Percentiles rank a stretch among this genome's conserved stretches.
These are phyloP conservation scores for Rhynchospora tenuis DNA, from an alignment of 176 grass and related monocot genomes.

Conservation along the genomic window DNA sequence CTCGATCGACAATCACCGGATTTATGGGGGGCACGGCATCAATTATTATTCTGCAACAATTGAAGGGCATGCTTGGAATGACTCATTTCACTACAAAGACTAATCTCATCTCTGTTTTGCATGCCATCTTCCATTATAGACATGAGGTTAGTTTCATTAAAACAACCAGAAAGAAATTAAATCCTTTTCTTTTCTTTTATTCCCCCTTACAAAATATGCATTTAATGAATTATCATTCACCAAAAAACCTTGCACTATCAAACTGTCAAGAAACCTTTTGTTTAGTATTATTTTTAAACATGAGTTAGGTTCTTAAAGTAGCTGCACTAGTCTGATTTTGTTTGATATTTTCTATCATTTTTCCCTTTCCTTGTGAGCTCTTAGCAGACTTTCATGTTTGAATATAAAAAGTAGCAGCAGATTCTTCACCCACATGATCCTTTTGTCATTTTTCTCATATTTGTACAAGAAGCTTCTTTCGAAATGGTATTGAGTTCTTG, in stretches of 20 bases:
- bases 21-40: slow-evolving; percentile 94
- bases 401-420: not conserved
- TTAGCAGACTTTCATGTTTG: not conserved
- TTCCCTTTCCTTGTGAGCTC: not conserved
- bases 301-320: not conserved
- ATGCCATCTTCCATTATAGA: slow-evolving; percentile 47
- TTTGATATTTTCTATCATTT: not conserved
- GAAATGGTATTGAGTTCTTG: too few relatives aligned
- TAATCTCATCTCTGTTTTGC: slow-evolving; percentile 67
- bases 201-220: not conserved
- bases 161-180: not conserved
- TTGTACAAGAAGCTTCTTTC: not conserved
- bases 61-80: slow-evolving; percentile 89
- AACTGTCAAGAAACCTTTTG: not conserved
- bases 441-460: not conserved
- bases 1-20: slow-evolving; percentile 77
- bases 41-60: slow-evolving; percentile 92
- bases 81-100: slow-evolving; percentile 86
- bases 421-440: not conserved
- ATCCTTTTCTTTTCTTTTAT: not conserved
- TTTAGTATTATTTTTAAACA: not conserved
- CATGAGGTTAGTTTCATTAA: slow-evolving; percentile 38
- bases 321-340: not conserved
- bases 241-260: not conserved
- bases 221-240: not conserved